These are phyloP conservation scores for Canna indica DNA, from an alignment of 176 grass and related monocot species.

Conservation along the genomic window DNA sequence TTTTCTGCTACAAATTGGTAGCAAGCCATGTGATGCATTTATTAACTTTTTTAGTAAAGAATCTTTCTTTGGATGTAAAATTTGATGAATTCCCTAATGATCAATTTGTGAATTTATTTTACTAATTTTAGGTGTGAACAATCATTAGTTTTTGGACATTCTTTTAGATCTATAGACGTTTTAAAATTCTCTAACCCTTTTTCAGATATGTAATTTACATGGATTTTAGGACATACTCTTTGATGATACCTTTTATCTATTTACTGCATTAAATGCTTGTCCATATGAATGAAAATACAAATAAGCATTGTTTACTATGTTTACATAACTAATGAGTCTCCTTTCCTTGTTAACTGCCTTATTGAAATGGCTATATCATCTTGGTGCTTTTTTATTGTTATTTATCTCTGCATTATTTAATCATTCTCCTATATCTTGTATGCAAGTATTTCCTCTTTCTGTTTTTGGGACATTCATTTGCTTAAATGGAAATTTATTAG, in stretches of 20 bases:
- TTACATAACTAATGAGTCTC: neutral
- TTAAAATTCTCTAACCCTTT: no score
- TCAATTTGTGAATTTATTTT: no score
- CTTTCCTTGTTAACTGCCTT: neutral
- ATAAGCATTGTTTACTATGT: neutral
- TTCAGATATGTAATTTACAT: no score
- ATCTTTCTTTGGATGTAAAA: no score
- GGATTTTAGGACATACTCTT: no score
- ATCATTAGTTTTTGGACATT: no score
- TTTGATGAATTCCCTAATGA: no score
- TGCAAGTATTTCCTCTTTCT: neutral
- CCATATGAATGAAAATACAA: neutral
- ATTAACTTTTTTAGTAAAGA: no score
- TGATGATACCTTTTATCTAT: neutral
- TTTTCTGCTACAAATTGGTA: no score
- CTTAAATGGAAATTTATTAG: constrained; percentile 27
- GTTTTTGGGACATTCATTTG: neutral
- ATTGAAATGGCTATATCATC: neutral
- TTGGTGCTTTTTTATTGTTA: neutral
- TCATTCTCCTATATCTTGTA: neutral
- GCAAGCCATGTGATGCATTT: no score
- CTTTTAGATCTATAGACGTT: no score
- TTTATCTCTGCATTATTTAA: neutral
- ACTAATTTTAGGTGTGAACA: no score
- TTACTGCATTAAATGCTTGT: neutral